These are phyloP conservation scores for Nakaseomyces bracarensis DNA, from an alignment of 1,139 yeast genomes.

Conservation along the genomic window DNA sequence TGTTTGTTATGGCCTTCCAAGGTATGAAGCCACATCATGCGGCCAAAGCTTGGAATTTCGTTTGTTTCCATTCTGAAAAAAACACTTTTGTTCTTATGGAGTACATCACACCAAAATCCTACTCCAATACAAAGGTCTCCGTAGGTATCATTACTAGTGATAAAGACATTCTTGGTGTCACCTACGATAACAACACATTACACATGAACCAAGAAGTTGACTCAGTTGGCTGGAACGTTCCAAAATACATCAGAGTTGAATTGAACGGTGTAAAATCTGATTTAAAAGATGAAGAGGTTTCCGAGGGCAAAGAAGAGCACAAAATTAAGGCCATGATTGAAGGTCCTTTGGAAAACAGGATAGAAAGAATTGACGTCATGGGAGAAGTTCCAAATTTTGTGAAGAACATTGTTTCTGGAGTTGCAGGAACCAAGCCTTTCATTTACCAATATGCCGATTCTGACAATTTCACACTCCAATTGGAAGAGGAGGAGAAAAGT, in stretches of 20 bases:
- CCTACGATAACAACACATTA: constrained; percentile 55
- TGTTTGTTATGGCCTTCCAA: constrained; percentile 97
- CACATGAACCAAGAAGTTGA: constrained; percentile 57
- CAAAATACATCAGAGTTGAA: constrained; percentile 54
- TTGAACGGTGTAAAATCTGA: constrained; percentile 43
- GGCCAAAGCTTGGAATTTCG: constrained; percentile 92
- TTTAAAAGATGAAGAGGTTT: constrained; percentile 22
- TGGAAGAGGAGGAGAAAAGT: constrained; percentile 32
- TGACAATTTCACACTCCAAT: constrained; percentile 33
- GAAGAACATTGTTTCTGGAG: constrained; percentile 86
- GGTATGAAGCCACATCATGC: constrained; percentile 99
- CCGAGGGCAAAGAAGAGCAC: constrained; percentile 23
- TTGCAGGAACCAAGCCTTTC: constrained; percentile 91
- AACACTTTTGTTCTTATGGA: constrained; percentile 84
- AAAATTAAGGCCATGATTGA: constrained; percentile 36
- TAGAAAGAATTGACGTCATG: constrained; percentile 95
- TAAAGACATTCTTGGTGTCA: constrained; percentile 55
- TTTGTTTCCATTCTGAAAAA: constrained; percentile 74
- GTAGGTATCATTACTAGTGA: constrained; percentile 65
- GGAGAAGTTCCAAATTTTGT: constrained; percentile 93
- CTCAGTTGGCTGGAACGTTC: constrained; percentile 90
- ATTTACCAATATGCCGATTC: constrained; percentile 78
- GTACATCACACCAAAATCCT: constrained; percentile 86
- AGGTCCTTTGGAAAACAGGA: constrained; percentile 50
- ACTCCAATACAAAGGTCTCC: constrained; percentile 73